These are phyloP conservation scores for Amauroascus niger DNA, from an alignment of 2,329 filamentous ascomycete genomes.

Conservation along the genomic window DNA sequence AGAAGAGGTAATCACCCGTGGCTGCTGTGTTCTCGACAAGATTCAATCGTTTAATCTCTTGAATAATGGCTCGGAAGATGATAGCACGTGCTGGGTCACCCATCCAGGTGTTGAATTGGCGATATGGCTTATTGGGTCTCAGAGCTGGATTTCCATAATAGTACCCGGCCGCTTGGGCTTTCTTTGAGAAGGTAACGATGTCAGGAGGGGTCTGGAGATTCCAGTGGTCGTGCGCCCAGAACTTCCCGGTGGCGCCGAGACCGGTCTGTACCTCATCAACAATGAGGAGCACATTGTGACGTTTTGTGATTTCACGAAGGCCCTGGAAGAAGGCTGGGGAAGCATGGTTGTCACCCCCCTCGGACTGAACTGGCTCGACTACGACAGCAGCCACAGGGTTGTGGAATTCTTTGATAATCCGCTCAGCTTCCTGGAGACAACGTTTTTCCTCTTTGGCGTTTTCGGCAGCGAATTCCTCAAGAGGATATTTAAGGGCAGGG, in stretches of 20 bases:
- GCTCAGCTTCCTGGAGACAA: conserved; percentile 73
- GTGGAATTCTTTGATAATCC: conserved; percentile 68
- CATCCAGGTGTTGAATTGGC: conserved; percentile 98
- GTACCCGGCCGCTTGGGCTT: conserved; percentile 87
- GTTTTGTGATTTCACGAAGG: conserved; percentile 65
- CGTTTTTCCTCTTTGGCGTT: conserved; percentile 74
- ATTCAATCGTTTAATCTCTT: conserved; percentile 65
- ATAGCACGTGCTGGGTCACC: conserved; percentile 78
- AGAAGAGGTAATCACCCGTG: conserved; percentile 70
- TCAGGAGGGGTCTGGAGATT: conserved; percentile 67
- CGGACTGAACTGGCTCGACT: conserved; percentile 84
- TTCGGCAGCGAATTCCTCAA: conserved; percentile 67
- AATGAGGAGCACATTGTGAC: conserved; percentile 63
- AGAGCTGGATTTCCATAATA: conserved; percentile 75
- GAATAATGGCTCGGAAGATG: conserved; percentile 75
- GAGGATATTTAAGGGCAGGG: conserved; percentile 74
- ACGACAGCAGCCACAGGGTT: conserved; percentile 71
- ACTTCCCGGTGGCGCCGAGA: conserved; percentile 82
- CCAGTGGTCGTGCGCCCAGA: conserved; percentile 98
- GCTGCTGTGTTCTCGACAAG: conserved; percentile 70
- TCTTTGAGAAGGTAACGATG: conserved; percentile 93
- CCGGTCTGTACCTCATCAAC: conserved; percentile 93
- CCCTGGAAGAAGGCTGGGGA: conserved; percentile 77
- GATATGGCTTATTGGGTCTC: conserved; percentile 83
- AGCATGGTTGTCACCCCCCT: conserved; percentile 91